Conservation (phyloP, 2,329 filamentous ascomycete species). For the Fusarium verticillioides region DNA sequence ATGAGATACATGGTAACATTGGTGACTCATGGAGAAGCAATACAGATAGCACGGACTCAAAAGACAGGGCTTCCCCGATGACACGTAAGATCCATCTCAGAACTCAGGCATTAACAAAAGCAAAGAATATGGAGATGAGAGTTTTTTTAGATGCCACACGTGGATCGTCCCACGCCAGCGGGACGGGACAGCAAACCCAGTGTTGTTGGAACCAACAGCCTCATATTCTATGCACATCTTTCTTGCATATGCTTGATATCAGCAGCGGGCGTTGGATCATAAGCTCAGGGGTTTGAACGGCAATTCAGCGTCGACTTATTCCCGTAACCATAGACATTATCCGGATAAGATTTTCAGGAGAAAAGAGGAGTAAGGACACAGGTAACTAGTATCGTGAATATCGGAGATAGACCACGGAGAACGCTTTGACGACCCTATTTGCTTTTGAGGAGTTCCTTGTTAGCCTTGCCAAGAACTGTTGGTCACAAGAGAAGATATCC, state of each 20-base stretch:
- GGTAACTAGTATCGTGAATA: not conserved
- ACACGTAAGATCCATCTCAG: conserved; percentile 17
- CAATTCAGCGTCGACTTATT: not conserved
- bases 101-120: not conserved
- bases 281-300: conserved; percentile 16
- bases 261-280: not conserved
- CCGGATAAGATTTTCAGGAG: conserved; percentile 19
- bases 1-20: not conserved
- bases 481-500: conserved; percentile 17
- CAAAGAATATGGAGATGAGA: conserved; percentile 17
- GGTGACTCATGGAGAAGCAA: conserved; percentile 10
- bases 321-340: not conserved
- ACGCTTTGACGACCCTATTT: conserved; percentile 16
- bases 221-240: conserved; percentile 1
- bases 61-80: conserved; percentile 3
- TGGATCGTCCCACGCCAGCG: conserved; percentile 30
- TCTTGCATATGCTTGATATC: not conserved
- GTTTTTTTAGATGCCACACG: conserved; percentile 28
- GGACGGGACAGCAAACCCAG: conserved; percentile 22
- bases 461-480: conserved; percentile 23
- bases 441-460: not conserved
- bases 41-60: not conserved
- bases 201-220: conserved; percentile 25
- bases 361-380: not conserved
- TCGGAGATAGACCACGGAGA: not conserved